Evolutionary conservation across 1,284 basidiomycete genomes (phyloP).

Genomic region (Cryptococcus sp.): DNA sequence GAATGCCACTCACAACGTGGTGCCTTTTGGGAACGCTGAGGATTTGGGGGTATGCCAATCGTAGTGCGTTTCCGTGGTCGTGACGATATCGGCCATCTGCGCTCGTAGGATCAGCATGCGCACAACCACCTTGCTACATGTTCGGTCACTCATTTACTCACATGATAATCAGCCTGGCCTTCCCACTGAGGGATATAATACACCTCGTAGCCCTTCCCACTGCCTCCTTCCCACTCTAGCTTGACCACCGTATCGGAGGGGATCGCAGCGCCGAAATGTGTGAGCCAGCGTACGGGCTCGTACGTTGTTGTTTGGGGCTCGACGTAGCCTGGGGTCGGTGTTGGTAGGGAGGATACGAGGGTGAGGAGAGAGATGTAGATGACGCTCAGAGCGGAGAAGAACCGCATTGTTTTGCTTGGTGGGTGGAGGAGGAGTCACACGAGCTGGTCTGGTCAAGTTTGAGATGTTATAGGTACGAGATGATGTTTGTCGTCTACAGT

Average conservation of each 20-base stretch:
- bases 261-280: constrained; percentile 14
- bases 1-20: constrained; percentile 32
- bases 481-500: no score
- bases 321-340: neutral
- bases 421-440: no score
- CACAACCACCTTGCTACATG: neutral
- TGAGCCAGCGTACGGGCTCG: constrained; percentile 13
- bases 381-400: no score
- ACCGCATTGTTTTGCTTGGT: neutral
- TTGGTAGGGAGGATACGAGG: neutral
- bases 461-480: no score
- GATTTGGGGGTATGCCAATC: constrained; percentile 29
- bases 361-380: neutral
- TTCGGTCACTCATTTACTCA: constrained; percentile 15
- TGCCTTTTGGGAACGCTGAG: constrained; percentile 25
- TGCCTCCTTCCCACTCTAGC: constrained; percentile 35
- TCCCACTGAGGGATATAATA: constrained; percentile 43
- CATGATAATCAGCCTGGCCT: constrained; percentile 25
- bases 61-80: constrained; percentile 14
- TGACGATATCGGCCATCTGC: constrained; percentile 29
- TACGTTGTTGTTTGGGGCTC: neutral
- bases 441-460: no score
- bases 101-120: neutral
- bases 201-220: constrained; percentile 31
- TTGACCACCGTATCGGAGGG: constrained; percentile 22